Base-by-base conservation (phyloP, 164 flowering plant genomes). In the Vitis rotundifolia region DNA sequence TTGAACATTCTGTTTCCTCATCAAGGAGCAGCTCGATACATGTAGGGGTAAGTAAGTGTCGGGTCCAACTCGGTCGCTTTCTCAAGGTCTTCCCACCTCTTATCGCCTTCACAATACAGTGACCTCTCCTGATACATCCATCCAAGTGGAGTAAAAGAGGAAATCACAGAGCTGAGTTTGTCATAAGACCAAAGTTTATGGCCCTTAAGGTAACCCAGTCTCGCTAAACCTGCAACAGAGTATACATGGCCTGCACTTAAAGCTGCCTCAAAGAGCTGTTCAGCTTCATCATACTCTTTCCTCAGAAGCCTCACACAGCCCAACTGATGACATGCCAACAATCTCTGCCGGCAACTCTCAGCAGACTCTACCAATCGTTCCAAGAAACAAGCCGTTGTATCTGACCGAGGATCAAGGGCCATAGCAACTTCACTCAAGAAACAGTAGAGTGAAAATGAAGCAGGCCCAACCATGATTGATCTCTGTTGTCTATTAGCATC, bases 61-160 rank as follows among this genome's bases (percentile, higher is more conserved):
- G 99, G 99, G 63, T 96, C 98, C 81, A 93, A 71, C 54, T 88
- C 92, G 44, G 95, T 91, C 26, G 99, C 97, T 75, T 82, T 90
- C 61, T 88, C 86, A 64, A 96, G 98, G 74, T 96, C 91, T 68
- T 80, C 86, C 89, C 80, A 82, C 71, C 76, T 89, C 74, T 80
- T 84, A 54, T 87, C 90, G 44, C 88, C 94, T 60, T 91, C 93
- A 79, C 89, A 84, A 77, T 87, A 93, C 11, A 95, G 71, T 10
- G 98, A 90, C 63, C 99, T 84, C 80, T 95, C 99, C 71, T 91
- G 99, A 72, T 90, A 84, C 97, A 96, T 93, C 98, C 99, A 93
- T 69, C 99, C 99, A 58, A 80, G 93, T 4, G 96, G 93, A 16
- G 76, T 63, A 69, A 49, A 71, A 49, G 94, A 85, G 61, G 89